Evolutionary conservation across 2,329 filamentous ascomycete genomes (phyloP).

Genomic region (Purpureocillium lavendulum): DNA sequence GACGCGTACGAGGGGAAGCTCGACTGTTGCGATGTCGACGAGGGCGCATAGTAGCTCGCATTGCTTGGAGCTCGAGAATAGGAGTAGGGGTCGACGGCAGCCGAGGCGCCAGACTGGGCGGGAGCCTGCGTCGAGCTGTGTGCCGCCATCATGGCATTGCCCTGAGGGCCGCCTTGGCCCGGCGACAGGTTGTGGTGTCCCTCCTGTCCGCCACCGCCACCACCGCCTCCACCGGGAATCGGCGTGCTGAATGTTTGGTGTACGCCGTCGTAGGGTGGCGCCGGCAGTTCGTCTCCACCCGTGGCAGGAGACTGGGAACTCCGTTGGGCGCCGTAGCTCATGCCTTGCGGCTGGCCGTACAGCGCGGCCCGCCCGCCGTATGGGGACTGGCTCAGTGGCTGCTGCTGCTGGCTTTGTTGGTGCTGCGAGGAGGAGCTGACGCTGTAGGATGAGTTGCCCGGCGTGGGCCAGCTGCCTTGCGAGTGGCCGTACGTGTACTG

Average conservation of each 20-base stretch:
- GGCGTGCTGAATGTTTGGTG: conserved; percentile 56
- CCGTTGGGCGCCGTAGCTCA: conserved; percentile 25
- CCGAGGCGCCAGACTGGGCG: conserved; percentile 41
- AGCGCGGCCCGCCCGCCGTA: conserved; percentile 19
- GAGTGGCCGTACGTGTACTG: conserved; percentile 44
- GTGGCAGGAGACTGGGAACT: conserved; percentile 39
- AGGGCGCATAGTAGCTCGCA: conserved; percentile 48
- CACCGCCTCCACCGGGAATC: conserved; percentile 39
- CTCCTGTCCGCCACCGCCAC: conserved; percentile 25
- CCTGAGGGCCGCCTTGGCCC: conserved; percentile 15
- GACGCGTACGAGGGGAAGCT: conserved; percentile 35
- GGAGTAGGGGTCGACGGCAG: conserved; percentile 50
- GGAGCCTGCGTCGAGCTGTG: conserved; percentile 32
- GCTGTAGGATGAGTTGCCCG: conserved; percentile 39
- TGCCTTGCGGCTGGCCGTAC: conserved; percentile 44
- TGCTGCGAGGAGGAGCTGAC: conserved; percentile 36
- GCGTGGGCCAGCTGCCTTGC: conserved; percentile 51
- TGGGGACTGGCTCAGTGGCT: conserved; percentile 16
- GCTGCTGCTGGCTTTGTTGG: conserved; percentile 7
- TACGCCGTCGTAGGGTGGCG: conserved; percentile 60
- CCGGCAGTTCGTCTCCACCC: conserved; percentile 52
- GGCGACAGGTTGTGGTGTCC: conserved; percentile 19
- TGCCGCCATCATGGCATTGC: conserved; percentile 16
- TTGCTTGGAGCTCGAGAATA: conserved; percentile 45
- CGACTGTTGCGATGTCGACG: conserved; percentile 37